Percentiles rank a stretch among this genome's conserved stretches.
phyloP scores from a whole-genome alignment of 23 red algal species.

The Porphyridium purpureum region DNA sequence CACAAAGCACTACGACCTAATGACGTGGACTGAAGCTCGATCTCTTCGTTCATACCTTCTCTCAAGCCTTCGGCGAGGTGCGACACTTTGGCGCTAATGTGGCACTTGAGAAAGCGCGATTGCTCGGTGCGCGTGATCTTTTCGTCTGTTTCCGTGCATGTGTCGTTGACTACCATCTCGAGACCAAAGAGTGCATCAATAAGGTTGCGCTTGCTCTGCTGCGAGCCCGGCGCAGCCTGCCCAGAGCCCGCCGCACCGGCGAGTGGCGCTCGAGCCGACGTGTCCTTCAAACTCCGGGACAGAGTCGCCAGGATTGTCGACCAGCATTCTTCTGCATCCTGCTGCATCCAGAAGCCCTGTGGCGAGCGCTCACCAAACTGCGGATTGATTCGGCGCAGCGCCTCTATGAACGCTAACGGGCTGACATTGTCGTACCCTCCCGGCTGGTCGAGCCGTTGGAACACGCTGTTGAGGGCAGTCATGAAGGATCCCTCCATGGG shows the following conservation, averaged over 20 bases:
- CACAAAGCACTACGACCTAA: slow-evolving; percentile 29
- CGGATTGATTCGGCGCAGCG: slow-evolving; percentile 61
- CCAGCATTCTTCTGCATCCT: slow-evolving; percentile 98
- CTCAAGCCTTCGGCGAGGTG: slow-evolving; percentile 64
- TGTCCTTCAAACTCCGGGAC: slow-evolving; percentile 2
- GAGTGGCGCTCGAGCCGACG: too few relatives aligned
- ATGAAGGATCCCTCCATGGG: neutral
- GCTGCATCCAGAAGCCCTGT: slow-evolving; percentile 62
- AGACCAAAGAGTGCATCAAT: slow-evolving; percentile 71
- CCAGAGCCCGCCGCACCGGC: too few relatives aligned
- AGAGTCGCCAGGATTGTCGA: slow-evolving; percentile 31
- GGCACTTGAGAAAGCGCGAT: slow-evolving; percentile 62
- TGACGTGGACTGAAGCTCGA: slow-evolving; percentile 12
- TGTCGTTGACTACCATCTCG: slow-evolving; percentile 34
- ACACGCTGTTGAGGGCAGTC: neutral
- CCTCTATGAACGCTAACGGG: slow-evolving; percentile 30
- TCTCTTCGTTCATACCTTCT: slow-evolving; percentile 62
- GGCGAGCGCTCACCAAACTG: slow-evolving; percentile 66
- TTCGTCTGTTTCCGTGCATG: slow-evolving; percentile 34
- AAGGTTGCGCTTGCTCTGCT: slow-evolving; percentile 1
- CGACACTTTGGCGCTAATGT: slow-evolving; percentile 51
- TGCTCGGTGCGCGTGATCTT: slow-evolving; percentile 16
- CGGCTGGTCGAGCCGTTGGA: slow-evolving; percentile 8
- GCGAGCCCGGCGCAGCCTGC: neutral
- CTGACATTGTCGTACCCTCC: slow-evolving; percentile 12